Conservation (phyloP, 805 yeast genomes). For the Sugiyamaella boreocaroliniensis region DNA sequence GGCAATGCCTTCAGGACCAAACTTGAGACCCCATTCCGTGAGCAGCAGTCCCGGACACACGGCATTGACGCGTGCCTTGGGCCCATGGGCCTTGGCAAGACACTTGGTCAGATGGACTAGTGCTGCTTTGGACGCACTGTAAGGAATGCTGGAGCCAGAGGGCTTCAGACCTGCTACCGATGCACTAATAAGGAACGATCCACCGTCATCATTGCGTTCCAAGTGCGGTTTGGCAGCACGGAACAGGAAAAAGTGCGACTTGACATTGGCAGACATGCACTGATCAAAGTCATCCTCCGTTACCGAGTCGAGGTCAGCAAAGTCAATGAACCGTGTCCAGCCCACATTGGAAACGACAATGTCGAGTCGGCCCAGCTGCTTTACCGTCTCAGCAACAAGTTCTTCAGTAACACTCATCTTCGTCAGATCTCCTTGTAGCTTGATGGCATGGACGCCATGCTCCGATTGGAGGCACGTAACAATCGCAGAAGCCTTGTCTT, state of each 20-base stretch:
- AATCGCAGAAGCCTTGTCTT: conserved; percentile 16
- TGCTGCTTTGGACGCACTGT: conserved; percentile 32
- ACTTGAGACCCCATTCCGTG: conserved; percentile 27
- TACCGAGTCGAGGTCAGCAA: conserved; percentile 26
- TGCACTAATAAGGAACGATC: conserved; percentile 34
- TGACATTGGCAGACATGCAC: conserved; percentile 27
- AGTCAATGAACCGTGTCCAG: conserved; percentile 24
- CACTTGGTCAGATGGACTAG: conserved; percentile 27
- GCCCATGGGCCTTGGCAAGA: conserved; percentile 24
- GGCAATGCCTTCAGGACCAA: conserved; percentile 21
- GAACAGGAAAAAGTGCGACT: conserved; percentile 31
- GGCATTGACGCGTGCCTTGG: conserved; percentile 19
- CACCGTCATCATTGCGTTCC: conserved; percentile 31
- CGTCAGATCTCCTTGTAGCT: conserved; percentile 20
- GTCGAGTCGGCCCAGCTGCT: conserved; percentile 31
- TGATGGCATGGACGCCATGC: conserved; percentile 12
- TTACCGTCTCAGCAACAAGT: conserved; percentile 26
- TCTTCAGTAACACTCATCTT: conserved; percentile 21
- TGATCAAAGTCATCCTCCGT: conserved; percentile 26
- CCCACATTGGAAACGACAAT: conserved; percentile 37
- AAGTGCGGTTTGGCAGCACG: conserved; percentile 27
- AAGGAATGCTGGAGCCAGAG: conserved; percentile 32
- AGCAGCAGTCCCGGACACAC: conserved; percentile 22
- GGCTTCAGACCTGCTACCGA: conserved; percentile 34
- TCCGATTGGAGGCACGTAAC: conserved; percentile 7